phyloP scores from a whole-genome alignment of 1,284 basidiomycete species.

The Boletellus dicymbophilus region DNA sequence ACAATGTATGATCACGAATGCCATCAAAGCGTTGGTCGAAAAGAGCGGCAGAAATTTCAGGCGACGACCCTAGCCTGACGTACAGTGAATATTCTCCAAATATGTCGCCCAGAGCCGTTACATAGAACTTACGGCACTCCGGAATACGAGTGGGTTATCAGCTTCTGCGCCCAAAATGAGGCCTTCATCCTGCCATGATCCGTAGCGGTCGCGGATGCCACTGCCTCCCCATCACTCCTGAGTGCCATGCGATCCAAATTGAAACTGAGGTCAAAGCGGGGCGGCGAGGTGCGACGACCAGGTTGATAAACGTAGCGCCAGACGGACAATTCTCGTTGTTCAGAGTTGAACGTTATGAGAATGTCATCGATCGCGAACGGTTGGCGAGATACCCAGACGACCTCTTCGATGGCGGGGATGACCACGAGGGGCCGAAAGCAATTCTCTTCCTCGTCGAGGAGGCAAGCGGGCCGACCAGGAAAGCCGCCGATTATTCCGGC shows the following conservation, averaged over 20 bases:
- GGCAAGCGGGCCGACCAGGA: conserved; percentile 36
- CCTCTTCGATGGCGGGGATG: conserved; percentile 59
- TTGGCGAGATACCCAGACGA: conserved; percentile 59
- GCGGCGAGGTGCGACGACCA: conserved; percentile 44
- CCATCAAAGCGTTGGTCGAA: conserved; percentile 73
- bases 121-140: conserved; percentile 51
- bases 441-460: conserved; percentile 59
- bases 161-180: conserved; percentile 64
- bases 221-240: conserved; percentile 43
- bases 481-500: conserved; percentile 53
- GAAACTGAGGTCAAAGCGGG: conserved; percentile 58
- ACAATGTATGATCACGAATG: conserved; percentile 45
- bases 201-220: conserved; percentile 39
- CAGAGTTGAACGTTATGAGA: conserved; percentile 57
- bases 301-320: conserved; percentile 71
- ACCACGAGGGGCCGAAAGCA: conserved; percentile 48
- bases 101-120: neutral
- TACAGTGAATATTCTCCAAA: neutral
- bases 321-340: conserved; percentile 52
- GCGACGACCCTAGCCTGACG: conserved; percentile 16
- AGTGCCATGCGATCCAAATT: conserved; percentile 68
- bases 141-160: conserved; percentile 53
- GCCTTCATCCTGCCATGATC: conserved; percentile 68
- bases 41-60: conserved; percentile 50
- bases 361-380: conserved; percentile 48